A percentile compares a stretch with the other conserved stretches of the same genome.
These are phyloP conservation scores for Apiospora rasikravindrae DNA, from an alignment of 2,329 filamentous ascomycete genomes.

Conservation along the genomic window DNA sequence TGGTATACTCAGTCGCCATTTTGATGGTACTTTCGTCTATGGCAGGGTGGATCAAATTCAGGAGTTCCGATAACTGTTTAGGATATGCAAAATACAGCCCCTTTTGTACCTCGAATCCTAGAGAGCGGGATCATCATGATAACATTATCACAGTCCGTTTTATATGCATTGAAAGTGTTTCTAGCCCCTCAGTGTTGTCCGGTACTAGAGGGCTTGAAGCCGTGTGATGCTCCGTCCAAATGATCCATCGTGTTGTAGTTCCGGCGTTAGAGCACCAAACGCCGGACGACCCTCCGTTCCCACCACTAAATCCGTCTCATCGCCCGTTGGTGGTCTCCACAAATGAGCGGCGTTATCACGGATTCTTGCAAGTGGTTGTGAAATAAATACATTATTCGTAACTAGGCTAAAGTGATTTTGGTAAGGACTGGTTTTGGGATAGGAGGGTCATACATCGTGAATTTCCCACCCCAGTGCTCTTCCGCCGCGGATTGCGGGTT, in stretches of 20 bases:
- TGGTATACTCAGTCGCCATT: conserved; percentile 34
- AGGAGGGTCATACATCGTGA: not conserved
- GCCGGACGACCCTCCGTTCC: not conserved
- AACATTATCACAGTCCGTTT: no score
- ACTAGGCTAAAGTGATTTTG: not conserved
- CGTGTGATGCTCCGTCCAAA: not conserved
- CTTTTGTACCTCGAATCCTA: not conserved
- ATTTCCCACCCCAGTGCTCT: not conserved
- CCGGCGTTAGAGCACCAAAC: conserved; percentile 17
- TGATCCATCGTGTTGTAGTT: conserved; percentile 6
- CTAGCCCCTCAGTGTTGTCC: not conserved
- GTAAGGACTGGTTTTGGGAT: not conserved
- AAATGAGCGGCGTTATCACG: not conserved
- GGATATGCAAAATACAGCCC: no score
- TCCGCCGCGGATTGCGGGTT: not conserved
- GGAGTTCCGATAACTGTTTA: no score
- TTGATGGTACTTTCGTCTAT: no score
- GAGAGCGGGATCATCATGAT: no score
- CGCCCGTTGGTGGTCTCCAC: not conserved
- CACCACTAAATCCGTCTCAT: not conserved
- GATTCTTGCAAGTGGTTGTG: not conserved
- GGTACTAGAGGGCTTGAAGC: not conserved
- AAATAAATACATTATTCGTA: not conserved
- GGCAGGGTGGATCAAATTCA: no score
- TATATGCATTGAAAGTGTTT: not conserved